Evolutionary conservation across 148 eudicot genomes (phyloP), one percentile per base, ranked within the genome.

Genomic region (Nyssa sinensis): DNA sequence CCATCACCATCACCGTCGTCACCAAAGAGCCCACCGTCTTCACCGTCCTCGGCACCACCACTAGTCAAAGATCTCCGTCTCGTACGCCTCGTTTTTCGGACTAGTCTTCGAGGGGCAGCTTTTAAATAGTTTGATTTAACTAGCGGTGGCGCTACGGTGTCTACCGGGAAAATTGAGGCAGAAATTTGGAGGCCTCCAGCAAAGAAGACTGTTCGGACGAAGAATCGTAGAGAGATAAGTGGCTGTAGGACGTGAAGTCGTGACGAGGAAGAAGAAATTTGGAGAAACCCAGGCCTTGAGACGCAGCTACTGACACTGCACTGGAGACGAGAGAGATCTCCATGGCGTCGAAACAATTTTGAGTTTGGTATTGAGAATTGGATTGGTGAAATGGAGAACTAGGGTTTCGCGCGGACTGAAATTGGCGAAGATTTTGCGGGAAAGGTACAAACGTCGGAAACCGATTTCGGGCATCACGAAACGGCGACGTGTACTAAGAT

Each of bases 61-160:
- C 68, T 79, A 27, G 73, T 59, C 49, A 41, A 4, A 13, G 79
- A 74, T 28, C 58, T 75, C 47, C 80, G 70, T 62, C 70, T 72
- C 8, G 51, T 53, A 8, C 82, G 77, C 58, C 86, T 64, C 49
- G 51, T 5, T 25, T 55, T 67, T 3, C 80, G 72, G 39, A 73
- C 17, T 3, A 70, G 53, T 25, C 19, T 71, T 13, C 51, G 70
- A 0, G 65, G 73, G 1, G 67, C 32, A 1, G 78, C 74, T 39
- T 59, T 77, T 33, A 75, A 17, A 51, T 1, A 28, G 30, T 75
- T 77, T 12, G 86, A 74, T 74, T 79, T 81, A 28, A 80, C 79
- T 7, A 83, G 86, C n/a, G 93, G 88, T 2, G 87, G 81, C 19
- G 90, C 86, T 10, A 87, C 80, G 23, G 84, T 83, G 78, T 83